Evolutionary conservation across 1,284 basidiomycete genomes (phyloP).

Genomic region (Moniliella sp.): DNA sequence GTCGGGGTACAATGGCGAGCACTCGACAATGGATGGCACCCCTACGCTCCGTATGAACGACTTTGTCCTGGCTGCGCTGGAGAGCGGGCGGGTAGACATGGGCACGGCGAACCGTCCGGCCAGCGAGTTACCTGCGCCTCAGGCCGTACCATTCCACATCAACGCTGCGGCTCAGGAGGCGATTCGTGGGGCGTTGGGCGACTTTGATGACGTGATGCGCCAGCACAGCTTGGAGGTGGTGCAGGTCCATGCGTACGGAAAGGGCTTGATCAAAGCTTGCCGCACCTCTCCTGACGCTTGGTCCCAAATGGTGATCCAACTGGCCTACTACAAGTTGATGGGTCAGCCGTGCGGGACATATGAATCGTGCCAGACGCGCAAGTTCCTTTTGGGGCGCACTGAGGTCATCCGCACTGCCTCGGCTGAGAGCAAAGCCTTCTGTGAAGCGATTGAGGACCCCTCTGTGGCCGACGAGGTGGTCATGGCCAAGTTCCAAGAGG

Average conservation of each 20-base stretch:
- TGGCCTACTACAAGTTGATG: conserved; percentile 68
- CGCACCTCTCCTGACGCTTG: conserved; percentile 78
- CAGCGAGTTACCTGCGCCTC: conserved; percentile 41
- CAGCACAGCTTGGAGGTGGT: conserved; percentile 60
- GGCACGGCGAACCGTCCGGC: conserved; percentile 35
- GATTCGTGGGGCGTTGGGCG: conserved; percentile 42
- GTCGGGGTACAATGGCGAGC: conserved; percentile 82
- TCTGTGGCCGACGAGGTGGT: conserved; percentile 41
- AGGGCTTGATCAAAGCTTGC: conserved; percentile 65
- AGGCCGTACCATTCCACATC: conserved; percentile 52
- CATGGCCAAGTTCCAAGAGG: conserved; percentile 51
- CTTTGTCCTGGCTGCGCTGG: conserved; percentile 61
- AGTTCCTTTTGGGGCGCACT: conserved; percentile 71
- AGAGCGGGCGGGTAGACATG: conserved; percentile 51
- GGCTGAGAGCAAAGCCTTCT: conserved; percentile 62
- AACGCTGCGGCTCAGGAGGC: conserved; percentile 41
- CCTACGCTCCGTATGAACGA: conserved; percentile 87
- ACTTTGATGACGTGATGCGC: conserved; percentile 57
- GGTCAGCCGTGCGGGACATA: conserved; percentile 67
- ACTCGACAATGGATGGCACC: conserved; percentile 87
- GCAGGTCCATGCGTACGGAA: conserved; percentile 79
- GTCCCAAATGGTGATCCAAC: conserved; percentile 82
- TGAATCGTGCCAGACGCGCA: conserved; percentile 80
- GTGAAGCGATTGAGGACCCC: conserved; percentile 61
- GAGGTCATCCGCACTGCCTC: conserved; percentile 77